Base-by-base conservation (phyloP, 345 rosid species). In the Streptanthus diversifolius region DNA sequence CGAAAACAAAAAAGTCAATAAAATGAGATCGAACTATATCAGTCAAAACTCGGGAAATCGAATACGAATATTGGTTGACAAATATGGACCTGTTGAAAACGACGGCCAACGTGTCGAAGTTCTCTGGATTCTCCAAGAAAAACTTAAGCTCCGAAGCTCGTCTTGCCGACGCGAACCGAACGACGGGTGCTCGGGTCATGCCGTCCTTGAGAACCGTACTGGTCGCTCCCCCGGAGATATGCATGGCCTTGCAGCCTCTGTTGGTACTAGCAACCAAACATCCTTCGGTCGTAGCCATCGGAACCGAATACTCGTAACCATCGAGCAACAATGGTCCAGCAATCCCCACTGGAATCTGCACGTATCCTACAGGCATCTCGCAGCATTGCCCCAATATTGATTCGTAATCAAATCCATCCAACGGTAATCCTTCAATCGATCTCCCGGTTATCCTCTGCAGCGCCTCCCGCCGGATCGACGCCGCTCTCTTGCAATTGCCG, bases 251-350 rank as follows among this genome's bases (percentile, higher is more conserved):
- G 54, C 97, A 95, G 9, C 99, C 99, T 74, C 99, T 81, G 66
- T 95, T 95, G 6, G 96, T 75, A 55, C 99, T 95, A 8, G 99
- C 99, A 17, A 90, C 91, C 79, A 95, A 69, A 70, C 97, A 91
- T 0, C 99, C 99, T 77, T 95, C 99, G 0, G 99, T 95, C 3
- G 99, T 95, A 3, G 97, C 97, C 99, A 91, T 91, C 18, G 99
- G 99, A 51, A 95, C 86, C 14, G 82, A 77, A 62, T 87, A 86
- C 85, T 95, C 96, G 5, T n/a, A 75, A 25, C 96, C 97, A 52
- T 95, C 90, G 0, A 91, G 89, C 78, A 91, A 45, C 82, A 95
- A 63, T 0, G 97, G 99, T n/a, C 99, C 97, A 0, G 95, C 96
- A 2, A 91, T 79, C 25, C 98, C 97, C 48, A 93, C 96, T 1